A percentile compares a stretch with the other conserved stretches of the same genome.
Conservation (phyloP, 1,139 yeast species). For the Taphrina flavorubra region DNA sequence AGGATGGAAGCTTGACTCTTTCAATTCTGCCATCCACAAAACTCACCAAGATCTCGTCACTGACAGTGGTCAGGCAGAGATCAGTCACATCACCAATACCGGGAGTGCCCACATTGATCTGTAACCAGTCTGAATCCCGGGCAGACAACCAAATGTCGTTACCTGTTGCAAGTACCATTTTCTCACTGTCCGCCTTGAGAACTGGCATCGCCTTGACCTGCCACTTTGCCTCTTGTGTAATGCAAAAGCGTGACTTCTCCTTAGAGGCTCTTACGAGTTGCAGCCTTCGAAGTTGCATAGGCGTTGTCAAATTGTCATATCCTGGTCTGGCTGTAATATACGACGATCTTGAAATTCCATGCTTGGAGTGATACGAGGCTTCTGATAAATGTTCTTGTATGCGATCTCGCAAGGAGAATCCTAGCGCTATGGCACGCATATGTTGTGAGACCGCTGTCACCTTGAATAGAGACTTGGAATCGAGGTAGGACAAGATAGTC, state of each 20-base stretch:
- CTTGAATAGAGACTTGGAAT: not conserved
- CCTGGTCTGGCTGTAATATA: conserved; percentile 18
- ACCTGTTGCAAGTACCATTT: conserved; percentile 29
- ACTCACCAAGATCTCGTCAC: conserved; percentile 16
- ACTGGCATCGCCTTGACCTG: conserved; percentile 31
- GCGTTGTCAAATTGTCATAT: conserved; percentile 1
- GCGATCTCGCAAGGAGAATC: conserved; percentile 7
- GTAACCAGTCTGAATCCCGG: conserved; percentile 2
- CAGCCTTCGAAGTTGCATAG: conserved; percentile 10
- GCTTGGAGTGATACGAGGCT: not conserved
- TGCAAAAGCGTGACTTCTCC: not conserved
- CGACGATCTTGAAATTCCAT: not conserved
- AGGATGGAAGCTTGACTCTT: not conserved
- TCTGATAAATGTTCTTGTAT: not conserved
- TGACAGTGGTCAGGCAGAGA: conserved; percentile 2
- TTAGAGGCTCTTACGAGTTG: not conserved
- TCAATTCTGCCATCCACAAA: conserved; percentile 33
- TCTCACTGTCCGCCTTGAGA: conserved; percentile 30
- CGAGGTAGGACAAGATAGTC: not conserved
- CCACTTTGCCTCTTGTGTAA: conserved; percentile 23
- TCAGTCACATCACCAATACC: conserved; percentile 32
- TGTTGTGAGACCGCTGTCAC: conserved; percentile 12
- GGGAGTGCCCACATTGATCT: not conserved
- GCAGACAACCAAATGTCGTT: conserved; percentile 18
- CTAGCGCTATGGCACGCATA: not conserved